phyloP scores from a whole-genome alignment of 176 grass and related monocot genomes.

The Hordeum vulgare region MorexV3_pseudomolecules_assembly NC_058522.1:565821437-565821936 shows the following conservation, averaged over 20 bases:
- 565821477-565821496: not conserved
- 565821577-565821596: not conserved
- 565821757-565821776: not conserved
- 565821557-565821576: not conserved
- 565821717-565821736: not conserved
- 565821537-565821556: not conserved
- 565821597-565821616: not conserved
- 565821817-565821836: not conserved
- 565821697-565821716: not conserved
- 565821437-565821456: not conserved
- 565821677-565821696: not conserved
- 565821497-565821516: not conserved
- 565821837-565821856: not conserved
- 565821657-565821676: not conserved
- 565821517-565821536: not conserved
- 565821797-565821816: not conserved
- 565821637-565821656: not conserved
- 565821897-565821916: not conserved
- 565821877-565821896: not conserved
- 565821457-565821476: not conserved
- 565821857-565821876: not conserved
- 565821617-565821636: not conserved
- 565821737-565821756: not conserved
- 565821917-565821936: not conserved
- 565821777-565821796: not conserved